These are phyloP conservation scores for Sugiyamaella xylanicola DNA, from an alignment of 1,139 yeast species.

Conservation along the genomic window DNA sequence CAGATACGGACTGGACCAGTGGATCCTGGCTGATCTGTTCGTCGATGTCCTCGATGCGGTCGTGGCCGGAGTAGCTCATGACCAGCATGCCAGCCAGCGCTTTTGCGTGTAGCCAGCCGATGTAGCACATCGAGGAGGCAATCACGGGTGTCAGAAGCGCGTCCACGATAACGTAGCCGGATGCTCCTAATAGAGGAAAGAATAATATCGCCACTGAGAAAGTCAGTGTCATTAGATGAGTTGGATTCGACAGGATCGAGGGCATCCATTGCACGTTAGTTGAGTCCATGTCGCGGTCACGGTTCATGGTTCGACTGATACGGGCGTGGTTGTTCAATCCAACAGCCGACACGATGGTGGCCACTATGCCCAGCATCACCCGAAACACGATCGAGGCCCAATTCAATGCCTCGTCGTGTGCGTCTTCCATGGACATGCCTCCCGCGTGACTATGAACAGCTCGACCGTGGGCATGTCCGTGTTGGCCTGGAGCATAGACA, in stretches of 20 bases:
- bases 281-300: constrained; percentile 22
- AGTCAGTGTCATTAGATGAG: constrained; percentile 61
- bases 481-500: constrained; percentile 47
- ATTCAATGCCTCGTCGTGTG: constrained; percentile 40
- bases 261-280: constrained; percentile 30
- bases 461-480: constrained; percentile 53
- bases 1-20: constrained; percentile 39
- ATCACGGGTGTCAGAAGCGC: constrained; percentile 44
- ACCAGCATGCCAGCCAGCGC: constrained; percentile 49
- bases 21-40: constrained; percentile 34
- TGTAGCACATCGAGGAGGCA: constrained; percentile 45
- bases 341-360: constrained; percentile 42
- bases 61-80: constrained; percentile 48
- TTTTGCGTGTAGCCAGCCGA: constrained; percentile 48
- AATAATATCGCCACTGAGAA: constrained; percentile 49
- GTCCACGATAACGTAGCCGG: constrained; percentile 38
- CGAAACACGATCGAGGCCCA: constrained; percentile 35
- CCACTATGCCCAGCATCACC: constrained; percentile 40
- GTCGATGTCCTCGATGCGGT: constrained; percentile 38
- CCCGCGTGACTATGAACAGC: constrained; percentile 47
- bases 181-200: constrained; percentile 38
- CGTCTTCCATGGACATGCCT: constrained; percentile 23
- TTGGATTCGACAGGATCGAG: constrained; percentile 53
- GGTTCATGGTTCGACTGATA: constrained; percentile 37
- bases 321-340: constrained; percentile 39